Percentiles rank a stretch among this genome's conserved stretches.
phyloP scores from a whole-genome alignment of 2,329 filamentous ascomycete genomes.

The Fusarium luffae region DNA sequence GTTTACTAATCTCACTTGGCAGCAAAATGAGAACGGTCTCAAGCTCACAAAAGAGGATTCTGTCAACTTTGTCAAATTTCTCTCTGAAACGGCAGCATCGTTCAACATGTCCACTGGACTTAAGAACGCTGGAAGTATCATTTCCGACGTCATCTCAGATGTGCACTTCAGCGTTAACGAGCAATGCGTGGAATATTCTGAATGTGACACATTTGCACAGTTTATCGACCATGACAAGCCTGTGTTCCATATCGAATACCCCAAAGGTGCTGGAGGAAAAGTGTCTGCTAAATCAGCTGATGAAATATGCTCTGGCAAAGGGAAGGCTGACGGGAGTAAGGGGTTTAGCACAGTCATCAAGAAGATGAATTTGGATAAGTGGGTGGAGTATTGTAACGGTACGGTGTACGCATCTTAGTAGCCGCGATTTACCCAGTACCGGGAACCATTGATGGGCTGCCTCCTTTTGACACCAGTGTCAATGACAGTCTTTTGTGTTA shows the following conservation, averaged over 20 bases:
- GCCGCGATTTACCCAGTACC: not conserved
- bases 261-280: conserved; percentile 56
- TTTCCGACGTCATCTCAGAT: conserved; percentile 55
- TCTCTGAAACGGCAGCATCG: conserved; percentile 63
- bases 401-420: not conserved
- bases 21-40: conserved; percentile 72
- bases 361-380: conserved; percentile 70
- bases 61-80: conserved; percentile 68
- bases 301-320: conserved; percentile 55
- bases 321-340: conserved; percentile 53
- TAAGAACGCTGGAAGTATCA: conserved; percentile 74
- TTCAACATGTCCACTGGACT: conserved; percentile 71
- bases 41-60: conserved; percentile 66
- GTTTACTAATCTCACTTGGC: not conserved
- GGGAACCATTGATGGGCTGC: not conserved
- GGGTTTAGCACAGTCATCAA: conserved; percentile 74
- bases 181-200: conserved; percentile 69
- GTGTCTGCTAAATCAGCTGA: conserved; percentile 47
- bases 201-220: conserved; percentile 67
- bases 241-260: conserved; percentile 80
- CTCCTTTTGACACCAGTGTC: too few species aligned
- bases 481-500: not conserved
- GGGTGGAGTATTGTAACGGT: conserved; percentile 67
- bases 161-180: conserved; percentile 77
- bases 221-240: conserved; percentile 72